Evolutionary conservation across 257 asterid species (phyloP).

Genomic region (Handroanthus guayacan): DNA sequence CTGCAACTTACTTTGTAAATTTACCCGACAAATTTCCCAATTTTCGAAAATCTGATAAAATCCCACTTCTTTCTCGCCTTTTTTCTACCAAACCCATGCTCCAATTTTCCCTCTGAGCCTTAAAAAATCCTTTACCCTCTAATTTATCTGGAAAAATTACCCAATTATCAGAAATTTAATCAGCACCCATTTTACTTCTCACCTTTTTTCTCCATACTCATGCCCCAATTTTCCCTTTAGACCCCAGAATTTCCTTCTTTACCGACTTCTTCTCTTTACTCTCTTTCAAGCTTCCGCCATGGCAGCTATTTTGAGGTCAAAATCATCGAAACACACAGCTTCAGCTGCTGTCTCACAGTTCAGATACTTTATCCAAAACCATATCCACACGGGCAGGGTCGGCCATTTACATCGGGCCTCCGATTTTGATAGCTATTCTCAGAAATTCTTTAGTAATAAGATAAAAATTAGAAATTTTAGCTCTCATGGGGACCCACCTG

Average conservation of each 20-base stretch:
- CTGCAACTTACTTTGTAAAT: neutral
- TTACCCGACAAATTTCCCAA: constrained; percentile 7
- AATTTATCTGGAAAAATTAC: neutral
- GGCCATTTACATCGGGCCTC: constrained; percentile 56
- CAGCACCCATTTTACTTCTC: neutral
- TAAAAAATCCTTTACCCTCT: constrained; percentile 30
- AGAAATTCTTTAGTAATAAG: constrained; percentile 35
- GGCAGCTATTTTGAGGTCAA: constrained; percentile 92
- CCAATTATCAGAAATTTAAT: constrained; percentile 7
- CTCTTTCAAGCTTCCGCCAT: constrained; percentile 41
- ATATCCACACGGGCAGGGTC: constrained; percentile 64
- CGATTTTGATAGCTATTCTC: constrained; percentile 43
- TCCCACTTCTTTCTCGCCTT: constrained; percentile 8
- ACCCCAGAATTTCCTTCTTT: constrained; percentile 8
- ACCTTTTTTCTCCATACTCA: neutral
- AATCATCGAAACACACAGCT: constrained; percentile 72
- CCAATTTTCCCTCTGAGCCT: constrained; percentile 32
- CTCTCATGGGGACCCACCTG: constrained; percentile 95
- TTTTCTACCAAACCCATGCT: constrained; percentile 31
- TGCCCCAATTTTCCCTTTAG: constrained; percentile 25
- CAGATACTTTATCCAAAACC: constrained; percentile 69
- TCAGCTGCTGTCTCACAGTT: constrained; percentile 73
- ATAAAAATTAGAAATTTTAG: constrained; percentile 48
- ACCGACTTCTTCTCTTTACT: constrained; percentile 2
- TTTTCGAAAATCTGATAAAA: constrained; percentile 14